Evolutionary conservation across 495 filamentous ascomycete genomes (phyloP), one percentile per base, ranked within the genome.

Genomic region (Cairneyella variabilis): DNA sequence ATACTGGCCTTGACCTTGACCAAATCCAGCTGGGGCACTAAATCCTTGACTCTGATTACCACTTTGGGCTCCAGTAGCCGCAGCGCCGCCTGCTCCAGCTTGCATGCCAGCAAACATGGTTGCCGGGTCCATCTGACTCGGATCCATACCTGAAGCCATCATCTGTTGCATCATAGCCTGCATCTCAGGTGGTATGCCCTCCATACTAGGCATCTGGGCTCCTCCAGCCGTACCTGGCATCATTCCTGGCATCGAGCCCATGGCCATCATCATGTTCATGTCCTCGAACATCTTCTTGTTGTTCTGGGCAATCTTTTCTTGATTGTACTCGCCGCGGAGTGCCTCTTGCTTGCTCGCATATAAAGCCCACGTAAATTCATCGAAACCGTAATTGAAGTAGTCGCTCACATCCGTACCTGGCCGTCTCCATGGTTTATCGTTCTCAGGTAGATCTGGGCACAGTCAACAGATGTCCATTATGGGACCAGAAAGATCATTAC

Each of bases 361-460:
- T 53, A 89, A 82, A 23, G 91, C 88, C 93, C 93, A 98, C 14
- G 95, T 97, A 66, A 97, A 98, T 69, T 98, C 93, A 71, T 98
- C 93, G 57, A 98, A 98, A 30, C 95, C 95, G 73, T 97, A 98
- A 72, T 98, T 98, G 79, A 98, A 98, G 69, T 93, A 98, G 68
- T 98, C 93, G 22, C 86, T 90, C 37, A 95, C 79, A 66, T 97
- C 93, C 39, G 92, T 86, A n/a, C 93, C 93, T 8, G 93, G 93
- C 53, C 90, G 85, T 23, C 93, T 84, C 93, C 93, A 98, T 27
- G 92, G 93, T 70, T 96, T 97, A 60, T 90, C 87, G 59, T 88
- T 84, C 36, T 86, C 83, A 7, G 85, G 78, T 30, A 95, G 83
- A 68, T 96, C 90, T 64, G 12, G 3, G 10, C 12, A 2, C 49